Conservation (phyloP, 2,329 filamentous ascomycete genomes). For the Emergomyces orientalis region DNA sequence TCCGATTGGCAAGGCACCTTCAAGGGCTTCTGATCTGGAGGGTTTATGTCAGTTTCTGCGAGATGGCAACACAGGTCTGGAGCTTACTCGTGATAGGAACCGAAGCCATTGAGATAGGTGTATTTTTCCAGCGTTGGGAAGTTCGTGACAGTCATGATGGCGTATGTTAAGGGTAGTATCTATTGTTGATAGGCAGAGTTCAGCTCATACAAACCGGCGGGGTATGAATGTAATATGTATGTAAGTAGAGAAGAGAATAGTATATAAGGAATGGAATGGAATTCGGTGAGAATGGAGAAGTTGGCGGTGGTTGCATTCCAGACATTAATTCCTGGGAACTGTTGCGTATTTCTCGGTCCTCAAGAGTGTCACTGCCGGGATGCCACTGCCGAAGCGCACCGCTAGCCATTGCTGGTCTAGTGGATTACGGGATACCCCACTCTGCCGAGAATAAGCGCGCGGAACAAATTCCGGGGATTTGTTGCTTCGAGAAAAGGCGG, state of each 20-base stretch:
- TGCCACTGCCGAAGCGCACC: not conserved
- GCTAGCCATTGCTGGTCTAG: not conserved
- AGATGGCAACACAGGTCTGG: not conserved
- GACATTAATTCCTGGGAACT: too few relatives aligned
- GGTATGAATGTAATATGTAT: too few relatives aligned
- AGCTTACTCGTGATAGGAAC: slow-evolving; percentile 63
- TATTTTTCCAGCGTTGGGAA: slow-evolving; percentile 60
- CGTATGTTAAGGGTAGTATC: not conserved
- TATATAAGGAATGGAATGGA: too few relatives aligned
- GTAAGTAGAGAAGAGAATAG: too few relatives aligned
- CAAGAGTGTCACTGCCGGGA: not conserved
- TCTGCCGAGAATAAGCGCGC: not conserved
- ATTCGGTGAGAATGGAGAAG: too few relatives aligned
- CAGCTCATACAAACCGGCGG: not conserved
- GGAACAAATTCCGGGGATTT: not conserved
- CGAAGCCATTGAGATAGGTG: slow-evolving; percentile 69
- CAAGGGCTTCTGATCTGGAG: slow-evolving; percentile 62
- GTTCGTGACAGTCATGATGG: slow-evolving; percentile 52
- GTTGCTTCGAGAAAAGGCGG: too few relatives aligned
- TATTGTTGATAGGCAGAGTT: not conserved
- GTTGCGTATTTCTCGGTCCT: too few relatives aligned
- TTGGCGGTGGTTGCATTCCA: too few relatives aligned
- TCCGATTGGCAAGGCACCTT: slow-evolving; percentile 62
- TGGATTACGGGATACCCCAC: not conserved
- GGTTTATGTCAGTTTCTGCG: slow-evolving; percentile 14